These are phyloP conservation scores for Copromyces sp. DNA, from an alignment of 495 filamentous ascomycete genomes.

Conservation along the genomic window DNA sequence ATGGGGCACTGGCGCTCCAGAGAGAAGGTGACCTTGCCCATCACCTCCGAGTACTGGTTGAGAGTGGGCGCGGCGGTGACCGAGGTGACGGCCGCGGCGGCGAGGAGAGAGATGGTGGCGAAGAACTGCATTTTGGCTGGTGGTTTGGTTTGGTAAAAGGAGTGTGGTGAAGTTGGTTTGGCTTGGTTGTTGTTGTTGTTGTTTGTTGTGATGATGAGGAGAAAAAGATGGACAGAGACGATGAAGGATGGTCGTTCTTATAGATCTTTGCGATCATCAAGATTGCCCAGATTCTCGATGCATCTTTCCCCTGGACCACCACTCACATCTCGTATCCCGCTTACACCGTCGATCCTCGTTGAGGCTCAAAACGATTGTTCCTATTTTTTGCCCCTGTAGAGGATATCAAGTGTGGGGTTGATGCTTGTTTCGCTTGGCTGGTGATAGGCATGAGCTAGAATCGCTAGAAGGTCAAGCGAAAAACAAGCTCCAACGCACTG, in stretches of 20 bases:
- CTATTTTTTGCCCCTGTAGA: neutral
- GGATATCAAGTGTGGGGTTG: neutral
- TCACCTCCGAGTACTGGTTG: slow-evolving; percentile 17
- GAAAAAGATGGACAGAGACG: neutral
- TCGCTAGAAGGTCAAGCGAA: neutral
- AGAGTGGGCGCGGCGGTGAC: neutral
- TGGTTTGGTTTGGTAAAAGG: neutral
- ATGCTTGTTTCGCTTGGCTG: neutral
- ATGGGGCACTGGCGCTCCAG: slow-evolving; percentile 61
- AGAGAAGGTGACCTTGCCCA: slow-evolving; percentile 52
- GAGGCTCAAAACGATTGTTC: neutral
- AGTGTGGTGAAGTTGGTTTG: neutral
- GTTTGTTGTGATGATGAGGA: neutral
- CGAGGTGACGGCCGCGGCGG: neutral
- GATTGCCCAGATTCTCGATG: neutral
- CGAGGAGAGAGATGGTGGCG: neutral
- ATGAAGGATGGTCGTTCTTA: neutral
- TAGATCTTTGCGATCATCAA: neutral
- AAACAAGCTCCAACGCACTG: neutral
- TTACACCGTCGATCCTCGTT: neutral
- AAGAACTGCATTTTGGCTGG: neutral
- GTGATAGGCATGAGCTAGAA: neutral
- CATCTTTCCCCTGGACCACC: neutral
- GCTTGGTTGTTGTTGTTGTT: neutral
- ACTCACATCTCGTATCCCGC: neutral